These are phyloP conservation scores for Triangularia setosa DNA, from an alignment of 2,329 filamentous ascomycete species.

Conservation along the genomic window DNA sequence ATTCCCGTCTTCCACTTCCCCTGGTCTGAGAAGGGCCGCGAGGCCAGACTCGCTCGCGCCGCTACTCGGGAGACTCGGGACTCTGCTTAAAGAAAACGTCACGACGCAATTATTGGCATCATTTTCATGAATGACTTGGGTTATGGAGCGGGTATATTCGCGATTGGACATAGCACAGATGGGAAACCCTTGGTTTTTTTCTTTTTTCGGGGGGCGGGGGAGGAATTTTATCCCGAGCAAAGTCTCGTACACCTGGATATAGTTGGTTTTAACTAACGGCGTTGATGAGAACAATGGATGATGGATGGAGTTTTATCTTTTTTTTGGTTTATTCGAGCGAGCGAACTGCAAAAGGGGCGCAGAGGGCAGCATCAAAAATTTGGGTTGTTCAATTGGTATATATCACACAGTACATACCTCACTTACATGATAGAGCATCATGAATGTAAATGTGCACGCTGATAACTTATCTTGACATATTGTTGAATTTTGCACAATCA, in stretches of 20 bases:
- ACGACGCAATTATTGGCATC: not conserved
- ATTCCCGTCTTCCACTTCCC: conserved; percentile 92
- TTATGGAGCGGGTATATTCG: not conserved
- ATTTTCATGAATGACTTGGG: not conserved
- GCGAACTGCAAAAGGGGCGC: not conserved
- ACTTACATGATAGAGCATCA: not conserved
- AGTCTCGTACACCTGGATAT: not conserved
- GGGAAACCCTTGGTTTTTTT: not conserved
- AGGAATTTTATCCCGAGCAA: not conserved
- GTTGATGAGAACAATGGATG: conserved; percentile 1
- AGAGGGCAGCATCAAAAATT: not conserved
- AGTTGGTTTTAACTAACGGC: not conserved
- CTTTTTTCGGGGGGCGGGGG: not conserved
- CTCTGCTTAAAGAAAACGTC: conserved; percentile 3
- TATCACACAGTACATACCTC: not conserved
- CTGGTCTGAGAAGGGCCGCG: conserved; percentile 76
- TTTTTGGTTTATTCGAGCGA: not conserved
- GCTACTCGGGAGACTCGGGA: conserved; percentile 16
- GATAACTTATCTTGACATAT: not conserved
- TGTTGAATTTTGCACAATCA: not conserved
- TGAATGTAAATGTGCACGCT: not conserved
- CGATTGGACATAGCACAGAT: not conserved
- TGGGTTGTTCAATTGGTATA: not conserved
- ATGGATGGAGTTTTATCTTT: not conserved
- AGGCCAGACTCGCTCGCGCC: conserved; percentile 32